Percentiles rank a stretch among this genome's conserved stretches.
phyloP scores from a whole-genome alignment of 2,329 filamentous ascomycete species.

The Sarocladium strictum region DNA sequence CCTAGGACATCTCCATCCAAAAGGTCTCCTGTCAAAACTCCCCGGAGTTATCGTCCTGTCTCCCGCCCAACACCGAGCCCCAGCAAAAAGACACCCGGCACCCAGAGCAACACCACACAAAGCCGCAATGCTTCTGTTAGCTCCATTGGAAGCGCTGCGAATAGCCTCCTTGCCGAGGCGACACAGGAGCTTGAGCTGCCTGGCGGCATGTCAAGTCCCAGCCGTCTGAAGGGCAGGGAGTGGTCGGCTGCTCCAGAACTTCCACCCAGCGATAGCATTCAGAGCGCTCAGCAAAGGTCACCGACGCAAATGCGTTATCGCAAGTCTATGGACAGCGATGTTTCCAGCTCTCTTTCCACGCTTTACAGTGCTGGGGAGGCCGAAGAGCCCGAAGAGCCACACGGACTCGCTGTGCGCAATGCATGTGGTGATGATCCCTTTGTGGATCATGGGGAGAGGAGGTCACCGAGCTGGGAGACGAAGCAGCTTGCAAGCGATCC shows the following conservation, averaged over 20 bases:
- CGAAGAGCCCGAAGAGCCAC: slow-evolving; percentile 36
- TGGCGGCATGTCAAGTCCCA: slow-evolving; percentile 38
- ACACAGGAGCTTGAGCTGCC: slow-evolving; percentile 29
- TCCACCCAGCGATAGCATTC: slow-evolving; percentile 12
- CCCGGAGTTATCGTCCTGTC: slow-evolving; percentile 12
- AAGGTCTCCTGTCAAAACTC: slow-evolving; percentile 25
- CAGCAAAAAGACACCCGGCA: slow-evolving; percentile 18
- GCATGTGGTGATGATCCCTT: slow-evolving; percentile 24
- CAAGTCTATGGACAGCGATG: slow-evolving; percentile 34
- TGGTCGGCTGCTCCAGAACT: slow-evolving; percentile 18
- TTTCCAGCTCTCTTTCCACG: slow-evolving; percentile 50
- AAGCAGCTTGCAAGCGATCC: slow-evolving; percentile 1
- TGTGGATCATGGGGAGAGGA: slow-evolving; percentile 16
- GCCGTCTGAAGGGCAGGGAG: slow-evolving; percentile 25
- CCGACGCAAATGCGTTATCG: not conserved
- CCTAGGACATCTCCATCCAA: slow-evolving; percentile 3
- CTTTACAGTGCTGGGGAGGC: slow-evolving; percentile 49
- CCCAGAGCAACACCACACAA: slow-evolving; percentile 14
- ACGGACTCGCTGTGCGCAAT: slow-evolving; percentile 2
- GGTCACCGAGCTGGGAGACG: slow-evolving; percentile 8
- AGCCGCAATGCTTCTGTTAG: slow-evolving; percentile 22
- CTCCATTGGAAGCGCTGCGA: slow-evolving; percentile 28
- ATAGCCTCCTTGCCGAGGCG: slow-evolving; percentile 34
- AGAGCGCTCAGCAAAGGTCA: slow-evolving; percentile 13
- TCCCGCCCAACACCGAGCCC: slow-evolving; percentile 20